These are phyloP conservation scores for Goffeauzyma gilvescens DNA, from an alignment of 768 basidiomycete genomes.

Conservation along the genomic window DNA sequence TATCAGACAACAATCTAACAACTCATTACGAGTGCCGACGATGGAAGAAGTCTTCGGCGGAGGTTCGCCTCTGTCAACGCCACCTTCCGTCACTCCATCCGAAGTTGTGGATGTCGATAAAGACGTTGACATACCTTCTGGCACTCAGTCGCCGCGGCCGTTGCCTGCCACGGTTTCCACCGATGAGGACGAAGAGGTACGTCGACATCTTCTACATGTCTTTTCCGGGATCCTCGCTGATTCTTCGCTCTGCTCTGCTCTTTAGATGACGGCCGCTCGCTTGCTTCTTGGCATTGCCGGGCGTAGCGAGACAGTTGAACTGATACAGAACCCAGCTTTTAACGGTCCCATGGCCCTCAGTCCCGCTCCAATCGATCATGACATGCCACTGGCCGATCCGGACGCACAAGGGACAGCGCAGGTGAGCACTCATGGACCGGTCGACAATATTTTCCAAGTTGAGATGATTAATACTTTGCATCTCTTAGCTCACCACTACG, in stretches of 20 bases:
- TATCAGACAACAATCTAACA: background rate
- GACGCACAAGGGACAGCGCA: too few species aligned
- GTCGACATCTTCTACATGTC: too few species aligned
- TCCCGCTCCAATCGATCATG: too few species aligned
- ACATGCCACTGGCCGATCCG: too few species aligned
- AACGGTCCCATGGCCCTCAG: too few species aligned
- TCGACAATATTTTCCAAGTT: slow-evolving; percentile 1
- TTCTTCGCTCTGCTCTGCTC: background rate
- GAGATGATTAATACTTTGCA: too few species aligned
- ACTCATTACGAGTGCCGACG: background rate
- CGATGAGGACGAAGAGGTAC: background rate
- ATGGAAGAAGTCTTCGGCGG: slow-evolving; percentile 8
- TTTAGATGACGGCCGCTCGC: background rate
- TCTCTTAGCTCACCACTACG: too few species aligned
- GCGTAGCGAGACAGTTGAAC: too few species aligned
- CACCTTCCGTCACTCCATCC: slow-evolving; percentile 1
- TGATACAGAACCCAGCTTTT: too few species aligned
- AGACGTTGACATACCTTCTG: too few species aligned
- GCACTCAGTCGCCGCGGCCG: background rate
- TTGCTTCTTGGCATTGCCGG: too few species aligned
- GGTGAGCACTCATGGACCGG: background rate
- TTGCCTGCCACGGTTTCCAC: background rate
- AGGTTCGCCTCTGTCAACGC: slow-evolving; percentile 9
- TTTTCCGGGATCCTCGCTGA: background rate
- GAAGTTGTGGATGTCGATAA: too few species aligned